These are phyloP conservation scores for Saksenaea oblongispora DNA, from an alignment of 371 early-diverging fungal genomes.

Conservation along the genomic window DNA sequence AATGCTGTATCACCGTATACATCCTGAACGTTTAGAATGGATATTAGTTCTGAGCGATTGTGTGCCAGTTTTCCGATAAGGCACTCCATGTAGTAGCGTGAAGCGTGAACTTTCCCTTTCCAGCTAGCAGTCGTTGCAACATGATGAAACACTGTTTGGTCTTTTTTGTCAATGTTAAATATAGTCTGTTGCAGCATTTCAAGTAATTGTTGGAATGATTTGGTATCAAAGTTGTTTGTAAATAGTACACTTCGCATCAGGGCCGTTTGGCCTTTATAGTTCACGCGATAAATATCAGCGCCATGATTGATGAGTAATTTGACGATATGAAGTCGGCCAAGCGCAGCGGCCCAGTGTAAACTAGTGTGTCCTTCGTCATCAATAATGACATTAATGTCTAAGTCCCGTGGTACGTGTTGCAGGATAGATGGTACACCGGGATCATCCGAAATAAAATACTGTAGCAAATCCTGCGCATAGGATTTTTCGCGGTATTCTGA, in stretches of 20 bases:
- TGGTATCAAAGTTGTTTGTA: slow-evolving; percentile 82
- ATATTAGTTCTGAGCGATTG: slow-evolving; percentile 52
- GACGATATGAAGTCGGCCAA: slow-evolving; percentile 76
- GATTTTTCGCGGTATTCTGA: background rate
- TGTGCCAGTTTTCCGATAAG: slow-evolving; percentile 34
- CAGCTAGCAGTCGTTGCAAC: slow-evolving; percentile 72
- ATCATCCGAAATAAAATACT: slow-evolving; percentile 54
- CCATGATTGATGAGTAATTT: slow-evolving; percentile 72
- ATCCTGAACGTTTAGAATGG: slow-evolving; percentile 81
- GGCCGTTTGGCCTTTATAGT: slow-evolving; percentile 84
- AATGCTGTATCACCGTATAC: slow-evolving; percentile 89
- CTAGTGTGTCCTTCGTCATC: slow-evolving; percentile 93
- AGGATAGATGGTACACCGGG: slow-evolving; percentile 47
- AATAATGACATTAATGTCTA: slow-evolving; percentile 77
- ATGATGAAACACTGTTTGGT: slow-evolving; percentile 90
- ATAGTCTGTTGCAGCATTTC: slow-evolving; percentile 73
- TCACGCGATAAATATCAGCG: slow-evolving; percentile 69
- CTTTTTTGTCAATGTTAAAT: slow-evolving; percentile 70
- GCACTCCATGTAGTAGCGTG: slow-evolving; percentile 85
- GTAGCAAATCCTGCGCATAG: slow-evolving; percentile 46
- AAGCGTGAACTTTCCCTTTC: slow-evolving; percentile 71
- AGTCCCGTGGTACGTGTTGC: slow-evolving; percentile 36
- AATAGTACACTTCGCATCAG: slow-evolving; percentile 86
- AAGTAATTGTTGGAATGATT: slow-evolving; percentile 77
- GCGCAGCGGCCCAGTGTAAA: slow-evolving; percentile 93